A percentile compares a stretch with the other conserved stretches of the same genome.
These are phyloP conservation scores for Tilletiopsis washingtonensis DNA, from an alignment of 1,284 basidiomycete genomes.

Conservation along the genomic window DNA sequence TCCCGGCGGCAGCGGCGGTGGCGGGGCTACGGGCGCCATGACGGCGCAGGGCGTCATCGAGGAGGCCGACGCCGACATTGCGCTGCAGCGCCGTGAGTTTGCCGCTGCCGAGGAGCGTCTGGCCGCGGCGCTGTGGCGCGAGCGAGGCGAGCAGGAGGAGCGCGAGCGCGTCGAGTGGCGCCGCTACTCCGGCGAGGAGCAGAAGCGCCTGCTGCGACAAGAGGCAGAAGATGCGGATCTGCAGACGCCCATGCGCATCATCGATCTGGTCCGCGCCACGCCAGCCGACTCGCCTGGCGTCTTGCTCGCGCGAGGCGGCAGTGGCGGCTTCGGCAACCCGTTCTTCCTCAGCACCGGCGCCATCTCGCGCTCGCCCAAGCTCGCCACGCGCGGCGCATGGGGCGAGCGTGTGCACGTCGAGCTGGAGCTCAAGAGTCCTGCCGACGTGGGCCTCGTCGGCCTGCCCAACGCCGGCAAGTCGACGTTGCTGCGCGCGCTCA, in stretches of 20 bases:
- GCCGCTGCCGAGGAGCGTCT: conserved; percentile 9
- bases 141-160: not conserved
- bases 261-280: conserved; percentile 30
- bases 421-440: conserved; percentile 88
- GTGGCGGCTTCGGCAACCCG: conserved; percentile 82
- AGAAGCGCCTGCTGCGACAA: no score
- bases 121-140: conserved; percentile 4
- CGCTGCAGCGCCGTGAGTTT: conserved; percentile 1
- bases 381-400: conserved; percentile 57
- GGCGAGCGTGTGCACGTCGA: conserved; percentile 75
- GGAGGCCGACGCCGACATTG: conserved; percentile 7
- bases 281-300: conserved; percentile 27
- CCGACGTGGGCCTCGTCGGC: conserved; percentile 89
- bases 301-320: conserved; percentile 58
- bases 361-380: conserved; percentile 46
- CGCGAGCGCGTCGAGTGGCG: not conserved
- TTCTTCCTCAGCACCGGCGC: conserved; percentile 59
- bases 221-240: no score
- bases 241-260: no score
- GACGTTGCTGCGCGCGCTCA: conserved; percentile 80
- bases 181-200: not conserved
- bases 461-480: conserved; percentile 77
- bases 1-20: conserved; percentile 18
- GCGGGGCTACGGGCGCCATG: not conserved
- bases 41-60: not conserved